Evolutionary conservation across 2,329 filamentous ascomycete species (phyloP).

Genomic region (Pseudogymnoascus sp.): DNA sequence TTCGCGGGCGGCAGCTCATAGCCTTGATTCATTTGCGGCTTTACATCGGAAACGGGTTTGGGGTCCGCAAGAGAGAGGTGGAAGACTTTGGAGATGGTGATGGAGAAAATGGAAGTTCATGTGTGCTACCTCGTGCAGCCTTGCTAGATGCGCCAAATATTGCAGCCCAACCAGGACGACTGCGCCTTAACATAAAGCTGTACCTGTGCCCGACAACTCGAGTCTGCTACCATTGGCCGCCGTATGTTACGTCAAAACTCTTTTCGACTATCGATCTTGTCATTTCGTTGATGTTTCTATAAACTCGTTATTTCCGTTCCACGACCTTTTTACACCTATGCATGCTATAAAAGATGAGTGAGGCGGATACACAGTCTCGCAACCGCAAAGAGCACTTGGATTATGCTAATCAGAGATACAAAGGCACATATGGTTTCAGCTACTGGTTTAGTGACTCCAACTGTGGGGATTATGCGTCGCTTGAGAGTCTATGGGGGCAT

Average conservation of each 20-base stretch:
- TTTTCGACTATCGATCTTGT: not conserved
- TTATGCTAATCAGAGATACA: not conserved
- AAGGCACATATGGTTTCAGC: too few relatives aligned
- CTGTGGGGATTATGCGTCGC: not conserved
- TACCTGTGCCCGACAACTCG: not conserved
- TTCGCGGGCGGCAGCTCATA: not conserved
- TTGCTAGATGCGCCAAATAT: not conserved
- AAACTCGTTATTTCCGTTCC: not conserved
- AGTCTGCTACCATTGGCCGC: not conserved
- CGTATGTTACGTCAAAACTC: too few relatives aligned
- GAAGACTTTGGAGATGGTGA: not conserved
- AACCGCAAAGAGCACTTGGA: too few relatives aligned
- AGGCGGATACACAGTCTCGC: too few relatives aligned
- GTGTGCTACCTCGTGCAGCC: not conserved
- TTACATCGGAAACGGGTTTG: not conserved
- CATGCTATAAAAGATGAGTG: not conserved
- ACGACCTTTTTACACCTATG: not conserved
- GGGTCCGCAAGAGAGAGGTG: not conserved
- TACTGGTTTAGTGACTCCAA: too few relatives aligned
- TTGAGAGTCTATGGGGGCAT: not conserved
- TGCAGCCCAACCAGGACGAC: too few relatives aligned
- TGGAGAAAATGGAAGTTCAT: not conserved
- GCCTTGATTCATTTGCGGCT: conserved; percentile 4
- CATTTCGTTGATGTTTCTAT: not conserved
- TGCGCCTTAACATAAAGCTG: not conserved